Conservation (phyloP, 257 asterid genomes). For the Solanum acaule region DNA sequence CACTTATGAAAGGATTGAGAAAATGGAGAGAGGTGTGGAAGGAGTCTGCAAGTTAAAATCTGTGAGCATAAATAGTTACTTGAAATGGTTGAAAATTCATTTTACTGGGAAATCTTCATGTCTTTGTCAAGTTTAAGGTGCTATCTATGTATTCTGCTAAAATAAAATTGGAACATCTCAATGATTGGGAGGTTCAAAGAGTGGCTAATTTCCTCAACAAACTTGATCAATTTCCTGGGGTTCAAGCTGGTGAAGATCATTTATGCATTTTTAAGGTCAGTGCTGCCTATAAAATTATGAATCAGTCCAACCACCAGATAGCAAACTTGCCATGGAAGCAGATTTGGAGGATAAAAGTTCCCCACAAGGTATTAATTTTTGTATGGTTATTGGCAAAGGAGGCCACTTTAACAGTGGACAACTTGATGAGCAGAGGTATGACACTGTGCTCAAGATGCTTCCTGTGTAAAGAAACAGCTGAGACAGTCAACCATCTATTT, state of each 20-base stretch:
- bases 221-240: neutral
- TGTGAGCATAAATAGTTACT: neutral
- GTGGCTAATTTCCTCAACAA: neutral
- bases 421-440: neutral
- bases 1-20: neutral
- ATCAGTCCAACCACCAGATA: neutral
- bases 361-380: neutral
- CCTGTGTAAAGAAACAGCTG: neutral
- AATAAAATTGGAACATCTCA: neutral
- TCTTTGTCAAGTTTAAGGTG: neutral
- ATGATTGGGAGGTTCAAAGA: neutral
- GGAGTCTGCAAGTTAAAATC: neutral
- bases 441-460: neutral
- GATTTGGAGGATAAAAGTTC: neutral
- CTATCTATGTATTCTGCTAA: neutral
- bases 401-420: neutral
- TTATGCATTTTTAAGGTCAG: neutral
- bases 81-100: neutral
- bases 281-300: neutral
- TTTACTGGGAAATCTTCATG: neutral
- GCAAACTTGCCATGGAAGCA: neutral
- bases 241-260: neutral
- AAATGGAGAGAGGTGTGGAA: neutral
- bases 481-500: neutral
- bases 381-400: neutral